phyloP scores from a whole-genome alignment of 129 eudicot genomes.

The Glebionis coronaria region DNA sequence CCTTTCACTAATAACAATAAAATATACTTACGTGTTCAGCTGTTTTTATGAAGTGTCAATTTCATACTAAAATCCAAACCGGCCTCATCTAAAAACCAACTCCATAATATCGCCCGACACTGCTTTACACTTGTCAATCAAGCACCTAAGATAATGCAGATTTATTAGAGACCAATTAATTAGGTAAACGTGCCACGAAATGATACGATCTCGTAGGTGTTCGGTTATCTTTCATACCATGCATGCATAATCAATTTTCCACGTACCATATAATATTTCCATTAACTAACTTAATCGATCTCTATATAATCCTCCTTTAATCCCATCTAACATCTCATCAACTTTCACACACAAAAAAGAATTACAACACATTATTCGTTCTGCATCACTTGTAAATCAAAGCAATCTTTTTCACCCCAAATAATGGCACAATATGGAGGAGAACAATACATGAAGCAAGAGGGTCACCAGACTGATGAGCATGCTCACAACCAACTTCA shows the following conservation, averaged over 20 bases:
- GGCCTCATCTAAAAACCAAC: too few relatives aligned
- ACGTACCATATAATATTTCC: constrained; percentile 3
- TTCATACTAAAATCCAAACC: too few relatives aligned
- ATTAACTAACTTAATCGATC: neutral
- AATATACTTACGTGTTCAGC: too few relatives aligned
- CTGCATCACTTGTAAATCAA: neutral
- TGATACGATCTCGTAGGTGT: too few relatives aligned
- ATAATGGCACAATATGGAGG: constrained; percentile 38
- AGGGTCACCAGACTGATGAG: constrained; percentile 14
- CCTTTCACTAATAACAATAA: too few relatives aligned
- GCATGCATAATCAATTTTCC: constrained; percentile 5
- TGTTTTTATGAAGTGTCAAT: too few relatives aligned
- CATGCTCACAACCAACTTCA: constrained; percentile 27
- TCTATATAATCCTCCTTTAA: constrained; percentile 20
- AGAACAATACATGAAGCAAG: constrained; percentile 17
- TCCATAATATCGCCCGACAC: too few relatives aligned
- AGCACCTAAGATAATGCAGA: too few relatives aligned
- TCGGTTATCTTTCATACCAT: too few relatives aligned
- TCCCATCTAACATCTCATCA: constrained; percentile 25
- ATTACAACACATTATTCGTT: neutral
- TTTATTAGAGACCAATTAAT: too few relatives aligned
- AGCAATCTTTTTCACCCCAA: neutral
- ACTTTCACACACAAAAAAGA: neutral
- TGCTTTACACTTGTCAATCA: too few relatives aligned
- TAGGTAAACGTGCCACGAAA: too few relatives aligned